Percentiles rank a stretch among this genome's conserved stretches.
Conservation (phyloP, 768 basidiomycete species). For the Calocybe cyanea region DNA sequence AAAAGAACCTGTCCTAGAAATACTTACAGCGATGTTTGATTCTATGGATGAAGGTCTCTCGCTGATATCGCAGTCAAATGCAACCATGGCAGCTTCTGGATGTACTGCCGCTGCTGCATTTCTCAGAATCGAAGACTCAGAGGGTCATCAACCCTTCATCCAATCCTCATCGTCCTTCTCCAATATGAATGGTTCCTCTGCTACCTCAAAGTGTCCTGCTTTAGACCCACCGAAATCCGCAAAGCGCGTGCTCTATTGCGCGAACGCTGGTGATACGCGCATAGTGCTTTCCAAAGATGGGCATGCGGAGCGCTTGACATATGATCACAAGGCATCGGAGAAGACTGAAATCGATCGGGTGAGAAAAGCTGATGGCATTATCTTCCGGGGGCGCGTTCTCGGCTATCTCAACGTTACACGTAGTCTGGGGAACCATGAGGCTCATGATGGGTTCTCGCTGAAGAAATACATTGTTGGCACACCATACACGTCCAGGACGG, state of each 20-base stretch:
- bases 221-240: slow-evolving; percentile 4
- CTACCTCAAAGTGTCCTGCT: no score
- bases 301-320: slow-evolving; percentile 12
- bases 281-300: slow-evolving; percentile 12
- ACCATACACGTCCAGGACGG: slow-evolving; percentile 6
- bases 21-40: slow-evolving; percentile 1
- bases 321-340: slow-evolving; percentile 15
- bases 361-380: slow-evolving; percentile 12
- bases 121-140: slow-evolving; percentile 13
- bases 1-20: slow-evolving; percentile 11
- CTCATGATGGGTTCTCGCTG: slow-evolving; percentile 14
- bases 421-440: slow-evolving; percentile 16
- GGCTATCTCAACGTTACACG: slow-evolving; percentile 15
- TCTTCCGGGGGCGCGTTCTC: slow-evolving; percentile 16
- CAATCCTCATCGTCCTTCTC: not conserved
- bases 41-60: slow-evolving; percentile 12
- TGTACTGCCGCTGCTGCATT: slow-evolving; percentile 16
- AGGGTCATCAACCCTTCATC: slow-evolving; percentile 9
- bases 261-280: slow-evolving; percentile 14
- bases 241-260: slow-evolving; percentile 13
- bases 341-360: slow-evolving; percentile 11
- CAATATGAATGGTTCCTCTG: not conserved
- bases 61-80: slow-evolving; percentile 6
- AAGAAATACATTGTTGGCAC: slow-evolving; percentile 15
- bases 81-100: slow-evolving; percentile 15